A percentile compares a stretch with the other conserved stretches of the same genome.
Evolutionary conservation across 352 stramenopile genomes (phyloP).

Genomic region (Phytophthora ramorum): DNA sequence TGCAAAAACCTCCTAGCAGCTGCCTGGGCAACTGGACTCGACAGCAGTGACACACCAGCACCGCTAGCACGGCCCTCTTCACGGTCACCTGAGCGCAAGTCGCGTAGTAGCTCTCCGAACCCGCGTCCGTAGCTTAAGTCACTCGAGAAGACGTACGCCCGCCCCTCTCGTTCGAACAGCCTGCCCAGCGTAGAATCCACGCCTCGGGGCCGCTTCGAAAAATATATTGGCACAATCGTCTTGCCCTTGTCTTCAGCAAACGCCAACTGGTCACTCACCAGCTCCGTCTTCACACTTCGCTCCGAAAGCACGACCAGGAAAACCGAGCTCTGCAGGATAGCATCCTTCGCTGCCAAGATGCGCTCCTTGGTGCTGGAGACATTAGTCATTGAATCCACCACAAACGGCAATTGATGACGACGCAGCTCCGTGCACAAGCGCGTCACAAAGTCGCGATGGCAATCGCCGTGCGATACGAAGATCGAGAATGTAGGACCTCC

Average conservation of each 20-base stretch:
- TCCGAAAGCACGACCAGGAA: conserved; percentile 82
- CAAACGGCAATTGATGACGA: conserved; percentile 53
- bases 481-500: conserved; percentile 53
- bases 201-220: conserved; percentile 53
- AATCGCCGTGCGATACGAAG: conserved; percentile 83
- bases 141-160: conserved; percentile 60
- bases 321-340: conserved; percentile 71
- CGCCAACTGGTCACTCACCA: conserved; percentile 85
- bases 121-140: conserved; percentile 74
- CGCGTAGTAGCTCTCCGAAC: conserved; percentile 58
- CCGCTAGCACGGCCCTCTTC: conserved; percentile 20
- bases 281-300: conserved; percentile 78
- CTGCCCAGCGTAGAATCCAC: conserved; percentile 46
- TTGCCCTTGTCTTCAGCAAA: conserved; percentile 87
- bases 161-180: conserved; percentile 45
- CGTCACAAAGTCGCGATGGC: conserved; percentile 72
- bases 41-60: conserved; percentile 32
- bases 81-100: conserved; percentile 40
- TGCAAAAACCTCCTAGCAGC: conserved; percentile 49
- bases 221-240: conserved; percentile 77
- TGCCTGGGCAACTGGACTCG: conserved; percentile 44
- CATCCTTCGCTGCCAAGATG: conserved; percentile 79
- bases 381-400: conserved; percentile 73
- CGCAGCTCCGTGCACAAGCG: conserved; percentile 60
- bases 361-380: conserved; percentile 81